These are phyloP conservation scores for Aspergillus saccharolyticus DNA, from an alignment of 495 filamentous ascomycete genomes.

Conservation along the genomic window DNA sequence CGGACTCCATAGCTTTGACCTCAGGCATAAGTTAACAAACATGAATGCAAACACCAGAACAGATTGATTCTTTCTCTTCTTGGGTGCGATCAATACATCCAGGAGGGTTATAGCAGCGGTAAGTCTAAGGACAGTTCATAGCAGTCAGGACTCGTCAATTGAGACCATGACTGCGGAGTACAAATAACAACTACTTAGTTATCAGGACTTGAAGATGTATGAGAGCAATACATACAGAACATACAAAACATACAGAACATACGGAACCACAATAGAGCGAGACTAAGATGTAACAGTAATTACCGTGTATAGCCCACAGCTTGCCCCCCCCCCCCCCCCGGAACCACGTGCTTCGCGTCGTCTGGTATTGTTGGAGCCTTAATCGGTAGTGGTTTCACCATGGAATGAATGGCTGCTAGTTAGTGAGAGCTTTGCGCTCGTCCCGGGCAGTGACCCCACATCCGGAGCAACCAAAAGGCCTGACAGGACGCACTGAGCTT, in stretches of 20 bases:
- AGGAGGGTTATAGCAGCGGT: no score
- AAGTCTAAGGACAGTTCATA: neutral
- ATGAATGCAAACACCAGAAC: no score
- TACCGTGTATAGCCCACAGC: neutral
- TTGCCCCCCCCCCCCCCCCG: neutral
- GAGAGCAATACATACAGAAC: neutral
- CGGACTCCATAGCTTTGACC: neutral
- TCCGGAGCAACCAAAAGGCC: neutral
- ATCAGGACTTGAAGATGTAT: neutral
- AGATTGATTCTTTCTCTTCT: no score
- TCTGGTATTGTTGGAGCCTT: neutral
- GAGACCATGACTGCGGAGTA: neutral
- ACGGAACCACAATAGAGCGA: neutral
- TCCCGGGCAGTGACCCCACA: conserved; percentile 4
- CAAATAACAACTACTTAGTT: no score
- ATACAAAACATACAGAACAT: neutral
- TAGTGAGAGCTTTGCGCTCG: neutral
- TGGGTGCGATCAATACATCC: no score
- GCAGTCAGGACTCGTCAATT: neutral
- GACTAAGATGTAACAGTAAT: neutral
- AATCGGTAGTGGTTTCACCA: conserved; percentile 3
- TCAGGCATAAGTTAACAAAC: neutral
- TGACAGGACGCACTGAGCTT: conserved; percentile 6
- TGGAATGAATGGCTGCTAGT: no score
- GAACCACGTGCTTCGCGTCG: conserved; percentile 1